phyloP scores from a whole-genome alignment of 345 rosid species.

The Linum tenue region DNA sequence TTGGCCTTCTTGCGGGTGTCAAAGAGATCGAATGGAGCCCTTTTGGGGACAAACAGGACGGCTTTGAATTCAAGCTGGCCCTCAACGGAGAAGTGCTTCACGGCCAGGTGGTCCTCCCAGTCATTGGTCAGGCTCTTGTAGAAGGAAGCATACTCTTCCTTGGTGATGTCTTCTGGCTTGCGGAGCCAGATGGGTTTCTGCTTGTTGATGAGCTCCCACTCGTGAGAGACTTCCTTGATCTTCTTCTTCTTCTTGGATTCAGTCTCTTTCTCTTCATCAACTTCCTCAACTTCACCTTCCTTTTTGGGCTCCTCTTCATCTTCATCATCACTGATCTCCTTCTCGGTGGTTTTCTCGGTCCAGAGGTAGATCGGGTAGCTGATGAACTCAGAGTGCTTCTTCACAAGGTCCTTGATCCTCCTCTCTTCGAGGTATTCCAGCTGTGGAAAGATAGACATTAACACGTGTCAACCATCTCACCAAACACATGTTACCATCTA shows the following conservation, averaged over 20 bases:
- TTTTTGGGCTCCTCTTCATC: slow-evolving; percentile 65
- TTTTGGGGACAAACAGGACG: slow-evolving; percentile 61
- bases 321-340: slow-evolving; percentile 79
- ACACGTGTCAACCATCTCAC: too few relatives aligned
- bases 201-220: slow-evolving; percentile 81
- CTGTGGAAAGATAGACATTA: slow-evolving; percentile 18
- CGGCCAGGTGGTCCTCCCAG: slow-evolving; percentile 84
- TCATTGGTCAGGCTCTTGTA: slow-evolving; percentile 83
- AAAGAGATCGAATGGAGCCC: slow-evolving; percentile 85
- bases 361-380: slow-evolving; percentile 80
- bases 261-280: slow-evolving; percentile 67
- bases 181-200: slow-evolving; percentile 91
- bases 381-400: slow-evolving; percentile 89
- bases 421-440: slow-evolving; percentile 82
- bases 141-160: slow-evolving; percentile 79
- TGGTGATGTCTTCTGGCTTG: slow-evolving; percentile 80
- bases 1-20: slow-evolving; percentile 76
- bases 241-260: slow-evolving; percentile 80
- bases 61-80: slow-evolving; percentile 94
- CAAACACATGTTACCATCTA: too few relatives aligned
- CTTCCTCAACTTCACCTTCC: slow-evolving; percentile 78
- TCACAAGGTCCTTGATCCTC: slow-evolving; percentile 82
- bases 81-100: slow-evolving; percentile 84
- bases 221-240: slow-evolving; percentile 79
- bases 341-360: slow-evolving; percentile 86